These are phyloP conservation scores for Hericium coralloides DNA, from an alignment of 768 basidiomycete genomes.

Conservation along the genomic window DNA sequence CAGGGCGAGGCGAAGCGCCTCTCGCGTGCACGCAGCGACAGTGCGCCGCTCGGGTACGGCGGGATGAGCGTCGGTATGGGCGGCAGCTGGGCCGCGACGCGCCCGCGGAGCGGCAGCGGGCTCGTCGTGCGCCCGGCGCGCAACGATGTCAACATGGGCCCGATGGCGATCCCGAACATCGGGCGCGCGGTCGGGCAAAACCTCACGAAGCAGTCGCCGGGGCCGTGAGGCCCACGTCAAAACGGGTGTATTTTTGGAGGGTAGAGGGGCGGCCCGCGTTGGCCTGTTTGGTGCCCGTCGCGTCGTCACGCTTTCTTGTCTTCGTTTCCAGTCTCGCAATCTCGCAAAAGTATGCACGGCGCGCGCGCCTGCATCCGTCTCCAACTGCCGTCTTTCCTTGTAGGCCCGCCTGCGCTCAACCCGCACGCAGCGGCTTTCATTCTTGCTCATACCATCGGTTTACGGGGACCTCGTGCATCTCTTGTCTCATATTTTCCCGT, in stretches of 20 bases:
- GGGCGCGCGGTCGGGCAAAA: slow-evolving; percentile 6
- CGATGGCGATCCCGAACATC: slow-evolving; percentile 9
- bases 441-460: not conserved
- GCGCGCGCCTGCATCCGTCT: too few species aligned
- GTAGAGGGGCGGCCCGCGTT: too few species aligned
- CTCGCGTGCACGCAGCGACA: slow-evolving; percentile 58
- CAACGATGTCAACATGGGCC: slow-evolving; percentile 5
- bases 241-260: too few species aligned
- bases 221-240: slow-evolving; percentile 1
- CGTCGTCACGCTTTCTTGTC: not conserved
- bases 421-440: not conserved
- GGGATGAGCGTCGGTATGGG: slow-evolving; percentile 6
- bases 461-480: not conserved
- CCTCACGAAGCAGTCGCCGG: slow-evolving; percentile 5
- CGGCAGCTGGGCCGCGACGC: slow-evolving; percentile 24
- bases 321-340: not conserved
- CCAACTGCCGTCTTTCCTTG: too few species aligned
- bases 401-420: too few species aligned
- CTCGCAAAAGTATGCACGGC: too few species aligned
- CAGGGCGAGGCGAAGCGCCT: slow-evolving; percentile 29
- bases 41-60: slow-evolving; percentile 55
- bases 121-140: slow-evolving; percentile 17
- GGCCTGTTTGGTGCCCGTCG: not conserved
- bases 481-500: not conserved
- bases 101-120: slow-evolving; percentile 30